Conservation (phyloP, 2,329 filamentous ascomycete genomes). For the Microdochium nivale region DNA sequence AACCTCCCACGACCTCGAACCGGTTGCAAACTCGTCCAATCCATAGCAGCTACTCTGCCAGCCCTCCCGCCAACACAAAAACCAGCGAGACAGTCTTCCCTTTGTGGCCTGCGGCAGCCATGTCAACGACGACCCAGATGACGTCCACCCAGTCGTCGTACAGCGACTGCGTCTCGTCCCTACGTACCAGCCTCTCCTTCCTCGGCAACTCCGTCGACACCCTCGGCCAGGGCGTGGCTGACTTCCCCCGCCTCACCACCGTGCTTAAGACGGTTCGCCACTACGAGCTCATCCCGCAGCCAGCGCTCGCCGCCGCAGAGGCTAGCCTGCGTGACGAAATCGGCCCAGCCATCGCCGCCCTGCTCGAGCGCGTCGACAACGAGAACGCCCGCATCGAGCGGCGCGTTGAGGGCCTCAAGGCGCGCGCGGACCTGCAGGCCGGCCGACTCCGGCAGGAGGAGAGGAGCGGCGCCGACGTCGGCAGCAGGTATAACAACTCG, state of each 20-base stretch:
- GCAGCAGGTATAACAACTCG: conserved; percentile 1
- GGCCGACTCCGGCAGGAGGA: conserved; percentile 43
- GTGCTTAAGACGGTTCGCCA: conserved; percentile 58
- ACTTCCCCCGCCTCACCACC: conserved; percentile 46
- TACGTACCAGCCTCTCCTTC: conserved; percentile 50
- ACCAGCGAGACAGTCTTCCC: no score
- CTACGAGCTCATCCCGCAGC: conserved; percentile 86
- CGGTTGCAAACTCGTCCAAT: background rate
- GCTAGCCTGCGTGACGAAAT: conserved; percentile 80
- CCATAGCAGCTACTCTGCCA: background rate
- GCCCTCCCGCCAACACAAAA: background rate
- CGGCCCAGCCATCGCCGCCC: conserved; percentile 71
- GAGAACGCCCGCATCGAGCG: conserved; percentile 77
- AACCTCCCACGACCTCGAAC: no score
- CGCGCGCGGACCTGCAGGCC: conserved; percentile 74
- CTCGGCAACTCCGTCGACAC: conserved; percentile 52
- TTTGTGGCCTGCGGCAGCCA: background rate
- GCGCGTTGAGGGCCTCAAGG: conserved; percentile 75
- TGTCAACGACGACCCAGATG: background rate
- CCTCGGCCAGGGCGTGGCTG: conserved; percentile 45
- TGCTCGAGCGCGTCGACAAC: conserved; percentile 74
- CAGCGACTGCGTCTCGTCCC: conserved; percentile 49
- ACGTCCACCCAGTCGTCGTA: conserved; percentile 24
- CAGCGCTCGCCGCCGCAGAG: conserved; percentile 73
- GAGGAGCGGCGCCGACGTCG: conserved; percentile 10